phyloP scores from a whole-genome alignment of 2,329 filamentous ascomycete species.

The Alternaria conjuncta region DNA sequence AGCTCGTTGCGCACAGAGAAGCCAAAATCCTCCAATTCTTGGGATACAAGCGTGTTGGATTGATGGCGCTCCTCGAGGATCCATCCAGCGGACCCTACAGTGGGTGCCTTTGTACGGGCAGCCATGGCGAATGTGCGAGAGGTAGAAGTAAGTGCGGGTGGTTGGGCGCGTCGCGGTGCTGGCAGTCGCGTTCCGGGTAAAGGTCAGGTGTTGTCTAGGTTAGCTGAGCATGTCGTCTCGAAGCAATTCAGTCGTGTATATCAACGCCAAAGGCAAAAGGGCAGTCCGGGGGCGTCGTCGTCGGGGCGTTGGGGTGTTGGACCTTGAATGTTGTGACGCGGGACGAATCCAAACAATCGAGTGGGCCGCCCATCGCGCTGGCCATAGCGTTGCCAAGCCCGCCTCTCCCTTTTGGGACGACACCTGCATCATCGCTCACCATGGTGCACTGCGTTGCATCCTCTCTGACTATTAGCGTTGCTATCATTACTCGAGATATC shows the following conservation, averaged over 20 bases:
- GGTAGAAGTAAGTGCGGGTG: constrained; percentile 6
- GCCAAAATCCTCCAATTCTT: constrained; percentile 90
- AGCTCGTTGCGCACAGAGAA: constrained; percentile 92
- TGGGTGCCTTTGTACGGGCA: constrained; percentile 47
- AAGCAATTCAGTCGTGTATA: constrained; percentile 16
- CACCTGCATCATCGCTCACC: neutral
- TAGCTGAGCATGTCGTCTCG: constrained; percentile 30
- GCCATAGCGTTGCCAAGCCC: constrained; percentile 21
- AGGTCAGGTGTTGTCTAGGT: constrained; percentile 2
- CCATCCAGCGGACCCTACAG: constrained; percentile 85
- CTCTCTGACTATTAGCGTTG: neutral
- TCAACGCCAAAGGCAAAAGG: constrained; percentile 16
- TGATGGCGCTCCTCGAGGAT: constrained; percentile 82
- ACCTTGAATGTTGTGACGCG: constrained; percentile 24
- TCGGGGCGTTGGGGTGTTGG: constrained; percentile 17
- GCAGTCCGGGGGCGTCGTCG: constrained; percentile 17
- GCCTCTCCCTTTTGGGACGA: constrained; percentile 7
- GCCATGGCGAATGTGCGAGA: constrained; percentile 34
- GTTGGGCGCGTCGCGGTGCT: constrained; percentile 33
- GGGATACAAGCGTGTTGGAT: constrained; percentile 74
- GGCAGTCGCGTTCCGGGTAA: constrained; percentile 19
- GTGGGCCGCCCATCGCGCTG: constrained; percentile 20
- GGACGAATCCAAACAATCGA: constrained; percentile 29
- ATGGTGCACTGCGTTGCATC: neutral
- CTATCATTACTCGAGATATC: neutral